Conservation (phyloP, 495 filamentous ascomycete species). For the Hypomontagnella submonticulosa region DNA sequence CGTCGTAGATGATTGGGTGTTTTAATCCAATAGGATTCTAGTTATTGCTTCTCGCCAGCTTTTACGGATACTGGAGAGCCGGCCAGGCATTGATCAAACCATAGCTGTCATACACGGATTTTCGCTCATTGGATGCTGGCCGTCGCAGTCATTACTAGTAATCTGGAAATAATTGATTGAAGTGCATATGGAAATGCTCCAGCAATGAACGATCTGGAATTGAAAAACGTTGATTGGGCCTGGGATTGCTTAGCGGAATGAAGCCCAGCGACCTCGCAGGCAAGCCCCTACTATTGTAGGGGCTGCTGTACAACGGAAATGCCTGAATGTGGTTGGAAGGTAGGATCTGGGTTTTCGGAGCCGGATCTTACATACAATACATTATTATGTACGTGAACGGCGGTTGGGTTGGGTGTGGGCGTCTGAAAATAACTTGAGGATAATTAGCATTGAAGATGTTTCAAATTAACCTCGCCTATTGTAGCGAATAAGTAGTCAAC, state of each 20-base stretch:
- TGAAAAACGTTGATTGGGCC: slow-evolving; percentile 18
- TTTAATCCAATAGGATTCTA: slow-evolving; percentile 20
- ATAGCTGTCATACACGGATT: slow-evolving; percentile 10
- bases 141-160: not conserved
- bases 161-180: slow-evolving; percentile 19
- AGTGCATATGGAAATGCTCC: slow-evolving; percentile 3
- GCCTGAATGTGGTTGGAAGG: slow-evolving; percentile 19
- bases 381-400: not conserved
- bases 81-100: slow-evolving; percentile 3
- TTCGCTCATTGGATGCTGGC: slow-evolving; percentile 21
- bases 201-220: slow-evolving; percentile 7
- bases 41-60: slow-evolving; percentile 17
- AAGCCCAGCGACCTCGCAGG: slow-evolving; percentile 9
- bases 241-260: not conserved
- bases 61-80: slow-evolving; percentile 1
- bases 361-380: slow-evolving; percentile 11
- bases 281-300: not conserved
- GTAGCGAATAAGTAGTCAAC: slow-evolving; percentile 1
- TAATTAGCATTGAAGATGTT: slow-evolving; percentile 13
- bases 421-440: not conserved
- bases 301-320: slow-evolving; percentile 10
- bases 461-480: slow-evolving; percentile 8
- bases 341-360: slow-evolving; percentile 16
- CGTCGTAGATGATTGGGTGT: slow-evolving; percentile 22
- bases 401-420: no score